Percentiles rank a stretch among this genome's conserved stretches.
Evolutionary conservation across 306 rosid species (phyloP).

Genomic region (Erythrophleum fordii): DNA sequence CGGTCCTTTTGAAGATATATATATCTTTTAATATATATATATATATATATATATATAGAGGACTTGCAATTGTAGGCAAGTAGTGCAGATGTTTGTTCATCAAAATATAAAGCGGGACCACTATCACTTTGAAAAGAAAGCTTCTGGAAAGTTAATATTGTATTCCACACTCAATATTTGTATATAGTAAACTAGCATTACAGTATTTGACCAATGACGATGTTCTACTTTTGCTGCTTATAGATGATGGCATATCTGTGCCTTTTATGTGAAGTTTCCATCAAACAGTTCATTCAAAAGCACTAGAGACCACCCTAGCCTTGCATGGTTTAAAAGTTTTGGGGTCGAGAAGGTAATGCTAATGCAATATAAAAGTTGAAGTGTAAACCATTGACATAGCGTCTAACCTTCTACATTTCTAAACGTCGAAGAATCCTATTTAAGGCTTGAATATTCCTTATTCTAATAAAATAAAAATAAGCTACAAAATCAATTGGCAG

Average conservation of each 20-base stretch:
- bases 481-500: too few relatives aligned
- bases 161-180: neutral
- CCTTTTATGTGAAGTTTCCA: neutral
- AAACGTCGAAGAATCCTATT: neutral
- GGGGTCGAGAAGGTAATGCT: too few relatives aligned
- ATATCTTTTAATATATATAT: too few relatives aligned
- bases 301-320: too few relatives aligned
- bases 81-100: slow-evolving; percentile 33
- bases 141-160: slow-evolving; percentile 15
- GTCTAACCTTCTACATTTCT: neutral
- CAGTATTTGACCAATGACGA: neutral
- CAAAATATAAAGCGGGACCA: slow-evolving; percentile 25
- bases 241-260: slow-evolving; percentile 8
- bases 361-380: too few relatives aligned
- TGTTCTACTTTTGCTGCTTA: slow-evolving; percentile 12
- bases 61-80: slow-evolving; percentile 36
- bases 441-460: neutral
- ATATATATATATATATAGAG: too few relatives aligned
- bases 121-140: slow-evolving; percentile 11
- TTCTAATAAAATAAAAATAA: too few relatives aligned
- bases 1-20: slow-evolving; percentile 42
- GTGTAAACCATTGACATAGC: neutral
- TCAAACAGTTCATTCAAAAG: too few relatives aligned
- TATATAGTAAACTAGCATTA: slow-evolving; percentile 13
- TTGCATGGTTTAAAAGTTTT: too few relatives aligned